These are phyloP conservation scores for Euphorbia lathyris DNA, from an alignment of 345 rosid genomes.

Conservation along the genomic window DNA sequence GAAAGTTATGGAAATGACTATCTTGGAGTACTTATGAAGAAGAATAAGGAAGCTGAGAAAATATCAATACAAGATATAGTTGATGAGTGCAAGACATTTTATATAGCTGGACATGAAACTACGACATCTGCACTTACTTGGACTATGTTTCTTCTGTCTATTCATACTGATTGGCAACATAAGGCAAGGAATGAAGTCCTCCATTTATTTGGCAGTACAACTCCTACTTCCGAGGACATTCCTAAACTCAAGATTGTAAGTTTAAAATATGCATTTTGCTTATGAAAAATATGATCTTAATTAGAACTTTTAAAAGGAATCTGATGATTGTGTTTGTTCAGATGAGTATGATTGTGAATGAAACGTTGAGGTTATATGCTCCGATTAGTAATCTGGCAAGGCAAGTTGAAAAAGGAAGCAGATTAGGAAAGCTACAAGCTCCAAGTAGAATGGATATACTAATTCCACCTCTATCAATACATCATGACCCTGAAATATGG, in stretches of 20 bases:
- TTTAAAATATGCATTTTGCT: neutral
- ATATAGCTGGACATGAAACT: constrained; percentile 35
- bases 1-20: constrained; percentile 23
- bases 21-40: constrained; percentile 26
- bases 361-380: constrained; percentile 19
- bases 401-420: constrained; percentile 9
- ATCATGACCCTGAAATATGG: constrained; percentile 26
- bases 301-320: neutral
- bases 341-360: constrained; percentile 20
- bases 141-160: constrained; percentile 27
- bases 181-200: constrained; percentile 35
- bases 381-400: neutral
- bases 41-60: constrained; percentile 14
- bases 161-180: constrained; percentile 44
- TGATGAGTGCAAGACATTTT: constrained; percentile 40
- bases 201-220: constrained; percentile 21
- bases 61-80: constrained; percentile 31
- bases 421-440: constrained; percentile 25
- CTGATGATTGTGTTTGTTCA: neutral
- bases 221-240: constrained; percentile 26
- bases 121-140: constrained; percentile 21
- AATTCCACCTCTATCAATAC: constrained; percentile 24
- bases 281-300: neutral
- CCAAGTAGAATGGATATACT: constrained; percentile 12
- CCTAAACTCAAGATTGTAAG: constrained; percentile 35